Evolutionary conservation across 2,329 filamentous ascomycete species (phyloP).

Genomic region (Chrysoporthe puriensis): DNA sequence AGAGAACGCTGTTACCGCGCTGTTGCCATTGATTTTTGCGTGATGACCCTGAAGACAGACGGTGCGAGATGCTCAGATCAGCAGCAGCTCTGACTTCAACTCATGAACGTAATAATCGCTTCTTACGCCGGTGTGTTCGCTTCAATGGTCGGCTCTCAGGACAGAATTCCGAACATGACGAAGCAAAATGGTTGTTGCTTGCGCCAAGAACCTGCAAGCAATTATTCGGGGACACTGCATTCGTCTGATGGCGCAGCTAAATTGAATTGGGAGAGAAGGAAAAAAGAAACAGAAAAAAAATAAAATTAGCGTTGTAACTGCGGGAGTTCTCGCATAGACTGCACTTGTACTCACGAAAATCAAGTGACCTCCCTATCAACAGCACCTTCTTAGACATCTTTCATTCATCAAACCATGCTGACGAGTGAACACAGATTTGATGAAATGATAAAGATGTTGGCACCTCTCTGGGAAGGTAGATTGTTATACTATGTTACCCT

Average conservation of each 20-base stretch:
- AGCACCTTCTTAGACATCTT: background rate
- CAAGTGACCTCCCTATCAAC: background rate
- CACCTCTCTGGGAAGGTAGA: background rate
- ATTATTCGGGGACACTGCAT: background rate
- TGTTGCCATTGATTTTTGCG: no score
- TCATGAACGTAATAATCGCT: background rate
- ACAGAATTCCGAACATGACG: background rate
- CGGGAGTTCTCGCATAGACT: background rate
- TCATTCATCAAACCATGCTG: background rate
- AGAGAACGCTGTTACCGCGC: background rate
- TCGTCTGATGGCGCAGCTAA: background rate
- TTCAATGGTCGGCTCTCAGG: background rate
- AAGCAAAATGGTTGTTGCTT: conserved; percentile 4
- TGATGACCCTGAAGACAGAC: no score
- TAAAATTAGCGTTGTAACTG: background rate
- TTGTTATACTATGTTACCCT: background rate
- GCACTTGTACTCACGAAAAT: background rate
- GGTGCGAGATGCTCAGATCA: background rate
- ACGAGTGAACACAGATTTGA: background rate
- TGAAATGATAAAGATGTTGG: background rate
- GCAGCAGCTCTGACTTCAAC: background rate
- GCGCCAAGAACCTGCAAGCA: conserved; percentile 7
- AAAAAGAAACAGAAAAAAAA: no score
- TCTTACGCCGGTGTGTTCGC: background rate
- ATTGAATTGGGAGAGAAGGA: no score